phyloP scores from a whole-genome alignment of 2,329 filamentous ascomycete species.

The Penicillium sp. region DNA sequence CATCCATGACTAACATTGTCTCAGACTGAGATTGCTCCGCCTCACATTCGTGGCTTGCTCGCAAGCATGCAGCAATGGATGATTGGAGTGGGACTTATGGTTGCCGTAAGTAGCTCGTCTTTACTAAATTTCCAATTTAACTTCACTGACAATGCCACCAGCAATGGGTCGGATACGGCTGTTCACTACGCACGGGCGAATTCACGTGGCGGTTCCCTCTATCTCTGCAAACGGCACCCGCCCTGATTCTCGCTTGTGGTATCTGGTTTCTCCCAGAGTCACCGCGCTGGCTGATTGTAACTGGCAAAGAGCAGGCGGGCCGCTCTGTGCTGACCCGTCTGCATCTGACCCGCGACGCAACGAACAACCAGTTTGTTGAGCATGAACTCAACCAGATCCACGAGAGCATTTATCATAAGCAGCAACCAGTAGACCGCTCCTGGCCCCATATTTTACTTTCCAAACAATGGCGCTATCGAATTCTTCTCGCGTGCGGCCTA shows the following conservation, averaged over 20 bases:
- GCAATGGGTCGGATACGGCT: conserved; percentile 53
- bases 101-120: conserved; percentile 32
- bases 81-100: conserved; percentile 44
- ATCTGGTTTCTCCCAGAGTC: conserved; percentile 36
- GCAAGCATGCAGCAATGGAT: conserved; percentile 48
- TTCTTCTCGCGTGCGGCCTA: conserved; percentile 49
- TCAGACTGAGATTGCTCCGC: conserved; percentile 41
- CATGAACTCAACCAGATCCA: conserved; percentile 44
- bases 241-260: conserved; percentile 37
- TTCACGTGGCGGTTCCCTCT: conserved; percentile 40
- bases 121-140: background rate
- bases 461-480: conserved; percentile 45
- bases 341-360: conserved; percentile 30
- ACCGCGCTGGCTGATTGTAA: conserved; percentile 40
- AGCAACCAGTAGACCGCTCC: conserved; percentile 34
- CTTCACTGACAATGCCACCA: conserved; percentile 18
- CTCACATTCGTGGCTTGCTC: conserved; percentile 40
- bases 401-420: conserved; percentile 40
- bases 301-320: conserved; percentile 36
- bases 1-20: conserved; percentile 3
- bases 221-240: conserved; percentile 40
- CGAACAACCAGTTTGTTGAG: conserved; percentile 37
- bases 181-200: conserved; percentile 31
- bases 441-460: conserved; percentile 45
- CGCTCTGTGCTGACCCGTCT: conserved; percentile 33